Conservation (phyloP, 169 alveolate genomes). For the Plasmodium blacklocki region DNA sequence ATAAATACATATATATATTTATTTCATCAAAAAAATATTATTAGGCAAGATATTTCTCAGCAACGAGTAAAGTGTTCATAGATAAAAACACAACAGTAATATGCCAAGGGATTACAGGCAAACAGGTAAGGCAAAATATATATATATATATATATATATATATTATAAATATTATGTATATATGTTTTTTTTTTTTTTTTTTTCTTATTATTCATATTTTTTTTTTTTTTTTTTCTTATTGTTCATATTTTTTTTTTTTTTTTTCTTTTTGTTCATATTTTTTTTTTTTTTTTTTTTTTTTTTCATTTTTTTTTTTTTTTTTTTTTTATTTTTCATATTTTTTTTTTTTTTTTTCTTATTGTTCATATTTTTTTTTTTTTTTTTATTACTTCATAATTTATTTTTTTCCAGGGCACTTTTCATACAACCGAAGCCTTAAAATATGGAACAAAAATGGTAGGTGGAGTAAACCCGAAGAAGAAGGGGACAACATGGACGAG, state of each 20-base stretch:
- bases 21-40: slow-evolving; percentile 2
- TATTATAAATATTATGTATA: too few species aligned
- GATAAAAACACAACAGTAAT: slow-evolving; percentile 93
- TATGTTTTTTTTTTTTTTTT: slow-evolving; percentile 13
- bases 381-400: slow-evolving; percentile 20
- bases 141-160: not conserved
- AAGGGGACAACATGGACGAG: slow-evolving; percentile 90
- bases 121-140: slow-evolving; percentile 88
- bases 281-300: not conserved
- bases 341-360: not conserved
- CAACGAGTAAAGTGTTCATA: slow-evolving; percentile 89
- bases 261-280: not conserved
- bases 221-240: slow-evolving; percentile 18
- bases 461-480: slow-evolving; percentile 94
- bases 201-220: not conserved
- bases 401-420: slow-evolving; percentile 89
- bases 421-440: slow-evolving; percentile 92
- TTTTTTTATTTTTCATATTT: not conserved
- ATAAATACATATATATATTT: not conserved
- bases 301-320: not conserved
- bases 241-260: slow-evolving; percentile 6
- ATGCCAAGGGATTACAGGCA: slow-evolving; percentile 95
- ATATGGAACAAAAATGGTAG: slow-evolving; percentile 94
- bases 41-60: slow-evolving; percentile 74
- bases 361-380: not conserved